Base-by-base conservation (phyloP, 116 monocot species). In the Zostera marina region DNA sequence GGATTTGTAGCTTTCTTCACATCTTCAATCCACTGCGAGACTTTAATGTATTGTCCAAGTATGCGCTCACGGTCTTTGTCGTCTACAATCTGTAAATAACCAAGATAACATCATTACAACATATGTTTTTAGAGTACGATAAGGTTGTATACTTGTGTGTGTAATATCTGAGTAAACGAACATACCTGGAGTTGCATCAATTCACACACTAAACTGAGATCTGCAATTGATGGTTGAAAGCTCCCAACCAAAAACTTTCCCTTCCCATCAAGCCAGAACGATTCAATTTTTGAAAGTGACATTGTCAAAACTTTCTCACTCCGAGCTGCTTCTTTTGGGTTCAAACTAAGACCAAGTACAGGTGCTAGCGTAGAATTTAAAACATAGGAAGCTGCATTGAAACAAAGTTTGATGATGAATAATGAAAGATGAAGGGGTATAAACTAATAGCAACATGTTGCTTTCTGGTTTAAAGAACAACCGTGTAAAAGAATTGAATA, bases 191-290 rank as follows among this genome's bases (percentile, higher is more conserved):
- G 66, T 60, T 98, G 98, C 86, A 81, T 87, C 23, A 98, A 76
- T 73, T 98, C 91, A 73, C 91, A 98, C 9, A 75, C 98, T 68
- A 98, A 83, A 65, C 86, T 83, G 54, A 98, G 80, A 71, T 98
- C 98, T 25, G 98, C 98, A 62, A 98, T 98, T 32, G 98, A 90
- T 75, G 91, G 98, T 61, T 61, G 72, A 58, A 40, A 60, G 55
- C 74, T 86, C 42, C 91, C 90, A 13, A 90, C 20, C 54, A 98
- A 65, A 66, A 90, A 98, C 68, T 79, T 74, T 25, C 71, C 56
- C 44, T 90, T 63, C n/a, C 81, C 83, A 59, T 87, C 80, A 42
- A 98, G 90, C 86, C 86, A 98, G 42, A 81, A 9, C 9, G 78
- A 64, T 64, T 98, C 87, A 32, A 90, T 80, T 19, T 12, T 69